These are phyloP conservation scores for Salvia splendens DNA, from an alignment of 257 asterid species.

Conservation along the genomic window DNA sequence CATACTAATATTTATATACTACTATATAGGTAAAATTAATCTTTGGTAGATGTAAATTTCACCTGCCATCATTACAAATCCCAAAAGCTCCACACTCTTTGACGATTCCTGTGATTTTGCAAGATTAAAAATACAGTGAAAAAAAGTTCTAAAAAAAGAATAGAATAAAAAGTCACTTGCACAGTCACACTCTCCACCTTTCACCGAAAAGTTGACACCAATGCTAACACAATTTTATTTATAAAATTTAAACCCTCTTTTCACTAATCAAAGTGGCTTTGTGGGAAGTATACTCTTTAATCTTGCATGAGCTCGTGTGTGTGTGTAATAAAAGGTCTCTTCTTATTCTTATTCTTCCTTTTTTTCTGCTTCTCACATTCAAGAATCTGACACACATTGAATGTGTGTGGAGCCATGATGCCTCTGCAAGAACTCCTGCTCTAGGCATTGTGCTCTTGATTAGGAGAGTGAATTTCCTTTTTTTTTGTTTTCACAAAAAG, in stretches of 20 bases:
- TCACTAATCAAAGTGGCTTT: slow-evolving; percentile 36
- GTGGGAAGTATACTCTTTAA: slow-evolving; percentile 29
- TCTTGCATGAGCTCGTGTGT: slow-evolving; percentile 53
- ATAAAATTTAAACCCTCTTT: slow-evolving; percentile 26
- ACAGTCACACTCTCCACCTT: slow-evolving; percentile 44
- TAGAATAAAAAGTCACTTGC: slow-evolving; percentile 21
- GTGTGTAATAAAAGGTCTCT: slow-evolving; percentile 34
- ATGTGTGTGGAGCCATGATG: slow-evolving; percentile 37
- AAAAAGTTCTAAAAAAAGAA: not conserved
- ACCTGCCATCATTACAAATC: slow-evolving; percentile 66
- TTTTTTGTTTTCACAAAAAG: slow-evolving; percentile 9
- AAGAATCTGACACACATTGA: slow-evolving; percentile 32
- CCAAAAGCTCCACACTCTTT: slow-evolving; percentile 57
- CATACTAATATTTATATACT: no score
- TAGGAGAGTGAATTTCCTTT: not conserved
- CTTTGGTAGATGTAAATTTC: slow-evolving; percentile 50
- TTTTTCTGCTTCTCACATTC: not conserved
- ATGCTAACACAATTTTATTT: slow-evolving; percentile 39
- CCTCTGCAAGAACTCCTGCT: slow-evolving; percentile 19
- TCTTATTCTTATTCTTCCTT: slow-evolving; percentile 26
- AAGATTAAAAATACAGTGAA: not conserved
- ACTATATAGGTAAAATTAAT: slow-evolving; percentile 23
- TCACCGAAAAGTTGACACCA: slow-evolving; percentile 83
- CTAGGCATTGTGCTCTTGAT: slow-evolving; percentile 10
- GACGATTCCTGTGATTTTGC: slow-evolving; percentile 42